Evolutionary conservation across 371 early-diverging fungal genomes (phyloP), one percentile per base, ranked within the genome.

Genomic region (Conidiobolus incongruus): DNA sequence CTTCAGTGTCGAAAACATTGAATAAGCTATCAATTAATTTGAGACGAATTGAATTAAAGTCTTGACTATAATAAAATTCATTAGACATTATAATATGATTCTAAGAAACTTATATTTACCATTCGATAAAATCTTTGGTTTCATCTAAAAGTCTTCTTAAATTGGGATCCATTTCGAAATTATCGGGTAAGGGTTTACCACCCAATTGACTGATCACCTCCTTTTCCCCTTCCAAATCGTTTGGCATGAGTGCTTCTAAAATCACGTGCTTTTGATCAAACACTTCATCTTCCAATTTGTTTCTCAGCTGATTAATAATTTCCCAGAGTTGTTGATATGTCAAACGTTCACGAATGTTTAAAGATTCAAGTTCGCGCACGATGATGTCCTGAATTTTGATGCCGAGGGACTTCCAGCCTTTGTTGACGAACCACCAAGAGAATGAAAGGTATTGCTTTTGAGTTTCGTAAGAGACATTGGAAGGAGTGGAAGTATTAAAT

Each of bases 361-460:
- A 19, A 35, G 11, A 37, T 33, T 10, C 17, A 16, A 21, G 19
- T 10, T 67, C 55, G 23, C 70, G 61, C 40, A 77, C 64, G 2
- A 85, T 78, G 0, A 77, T 81, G 4, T 52, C 54, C 15, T 62
- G 54, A 8, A 93, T 75, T 33, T 65, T 55, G 28, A 59, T 64
- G 40, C 75, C 70, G 47, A 71, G 68, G 13, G 50, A 41, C 45
- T 68, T 74, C 85, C 89, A 88, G 0, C 91, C 92, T 46, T 71
- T 68, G 56, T 94, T 81, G 50, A 94, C 54, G 28, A 94, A 54
- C 76, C 81, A 91, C 86, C 88, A 92, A 52, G 73, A 78, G 48
- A 79, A 74, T 40, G 83, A 81, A 50, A 94, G 50, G 52, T 75
- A 94, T 64, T 75, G 69, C 40, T 77, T 66, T 52, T 89, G 85